Base-by-base conservation (phyloP, 31 red algal genomes). In the Asparagopsis taxiformis region DNA sequence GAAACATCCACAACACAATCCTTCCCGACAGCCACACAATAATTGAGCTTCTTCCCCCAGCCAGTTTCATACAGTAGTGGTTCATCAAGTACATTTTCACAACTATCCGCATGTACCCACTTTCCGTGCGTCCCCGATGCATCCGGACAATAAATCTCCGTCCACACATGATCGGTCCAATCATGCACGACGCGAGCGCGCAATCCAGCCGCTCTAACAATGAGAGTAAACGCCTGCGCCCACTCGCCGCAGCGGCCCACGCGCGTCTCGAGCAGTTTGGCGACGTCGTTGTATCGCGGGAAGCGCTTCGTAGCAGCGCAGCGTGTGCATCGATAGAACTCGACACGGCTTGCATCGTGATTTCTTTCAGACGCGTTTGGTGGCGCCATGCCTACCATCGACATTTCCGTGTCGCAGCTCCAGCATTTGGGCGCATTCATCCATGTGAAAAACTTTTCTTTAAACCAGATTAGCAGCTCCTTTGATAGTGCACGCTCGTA, bases 161-260 rank as follows among this genome's bases (percentile, higher is more conserved):
- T 97, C 93, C 93, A 97, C 24, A 97, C 81, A 54, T 97, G 93
- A 49, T 97, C 93, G 11, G 88, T 90, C 68, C 72, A 91, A 53
- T 97, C 93, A 34, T 87, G 77, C 44, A 91, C 87, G 11, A 82
- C 49, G 19, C 93, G 67, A 5, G 67, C 93, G 22, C 51, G 41
- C 43, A 97, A 58, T 37, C 86, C 80, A 7, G 70, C 59, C 43
- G 81, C 88, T 8, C 72, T 25, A 34, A 55, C 67, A 0, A 68
- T 57, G 49, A 81, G 33, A 31, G 93, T 91, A 37, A 97, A 97
- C 24, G 83, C 72, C 53, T 97, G 74, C 53, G 93, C 93, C 93
- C 93, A 97, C 55, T 97, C 93, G 7, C 93, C 93, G 56, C 93
- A 97, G 23, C 93, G 73, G 2, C 93, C 93, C 51, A 59, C 15